A percentile compares a stretch with the other conserved stretches of the same genome.
Conservation (phyloP, 768 basidiomycete genomes). For the Russula abietina region DNA sequence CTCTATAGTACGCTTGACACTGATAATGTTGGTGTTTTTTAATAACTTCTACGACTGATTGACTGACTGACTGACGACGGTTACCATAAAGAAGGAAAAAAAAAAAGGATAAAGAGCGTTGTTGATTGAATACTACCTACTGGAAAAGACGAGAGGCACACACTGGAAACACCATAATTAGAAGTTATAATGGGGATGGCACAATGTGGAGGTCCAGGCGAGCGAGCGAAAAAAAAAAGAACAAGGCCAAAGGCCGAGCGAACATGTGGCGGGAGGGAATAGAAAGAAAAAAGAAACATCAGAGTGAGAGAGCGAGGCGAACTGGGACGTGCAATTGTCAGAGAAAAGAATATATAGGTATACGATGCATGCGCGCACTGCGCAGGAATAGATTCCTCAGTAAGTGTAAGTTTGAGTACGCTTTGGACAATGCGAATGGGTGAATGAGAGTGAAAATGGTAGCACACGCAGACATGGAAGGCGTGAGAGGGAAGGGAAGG, state of each 20-base stretch:
- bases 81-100: background rate
- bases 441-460: background rate
- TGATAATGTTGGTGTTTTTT: background rate
- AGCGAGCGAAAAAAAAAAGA: background rate
- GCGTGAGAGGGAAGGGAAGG: background rate
- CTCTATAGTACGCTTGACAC: conserved; percentile 8
- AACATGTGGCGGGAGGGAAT: background rate
- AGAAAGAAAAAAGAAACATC: background rate
- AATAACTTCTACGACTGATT: conserved; percentile 9
- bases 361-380: conserved; percentile 18
- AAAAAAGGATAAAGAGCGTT: conserved; percentile 16
- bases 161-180: conserved; percentile 20
- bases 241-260: too few species aligned
- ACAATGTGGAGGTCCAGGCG: conserved; percentile 11
- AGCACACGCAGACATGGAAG: background rate
- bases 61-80: background rate
- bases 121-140: conserved; percentile 14
- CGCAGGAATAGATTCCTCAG: conserved; percentile 13
- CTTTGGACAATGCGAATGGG: background rate
- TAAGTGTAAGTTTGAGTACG: background rate
- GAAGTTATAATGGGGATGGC: conserved; percentile 22
- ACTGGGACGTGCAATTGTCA: conserved; percentile 16
- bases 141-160: conserved; percentile 8
- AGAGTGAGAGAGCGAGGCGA: background rate
- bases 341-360: conserved; percentile 20